Base-by-base conservation (phyloP, 2,329 filamentous ascomycete genomes). In the Corynespora cassiicola region DNA sequence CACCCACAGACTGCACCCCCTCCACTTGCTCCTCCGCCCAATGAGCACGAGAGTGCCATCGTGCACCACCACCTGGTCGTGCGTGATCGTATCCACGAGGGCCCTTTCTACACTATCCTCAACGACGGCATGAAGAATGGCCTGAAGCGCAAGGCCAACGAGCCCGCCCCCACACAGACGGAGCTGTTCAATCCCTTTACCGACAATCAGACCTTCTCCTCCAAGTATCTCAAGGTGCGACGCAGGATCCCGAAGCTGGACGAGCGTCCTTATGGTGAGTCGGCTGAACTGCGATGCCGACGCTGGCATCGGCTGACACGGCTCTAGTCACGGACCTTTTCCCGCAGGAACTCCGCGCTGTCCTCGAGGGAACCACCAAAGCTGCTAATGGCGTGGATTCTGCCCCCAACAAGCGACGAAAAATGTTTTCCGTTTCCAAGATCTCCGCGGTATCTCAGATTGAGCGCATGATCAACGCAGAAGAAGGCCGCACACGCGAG, bases 131-230 rank as follows among this genome's bases (percentile, higher is more conserved):
- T 52, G 67, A 72, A 54, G 61, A 73, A 56, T 47, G 59, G 65
- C 46, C 58, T 76, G 49, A 65, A 65, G 45, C 44, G 58, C 6
- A 66, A 61, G 30, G 59, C 52, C 19, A 56, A 47, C 34, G 61
- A 71, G 42, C 74, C 75, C 14, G 57, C 54, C n/a, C 57, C 62
- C 9, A 61, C 62, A 28, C 61, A 65, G 26, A 56, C 56, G 6
- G 54, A 56, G 9, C 53, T 68, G 1, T 79, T 83, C 54, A 79
- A 85, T 58, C 79, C 82, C 2, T 85, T 85, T 54, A 73, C 77
- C 27, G 79, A 79, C 38, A 83, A 83, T 64, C 78, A 78, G 24
- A 81, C 79, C 1, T 85, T 82, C 56, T 76, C 76, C 11, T 72
- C 78, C 36, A 78, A 75, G 54, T 84, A 82, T 60, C 68, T 76